Conservation (phyloP, 176 grass and related monocot species). For the Dendrocalamus sinicus region DNA sequence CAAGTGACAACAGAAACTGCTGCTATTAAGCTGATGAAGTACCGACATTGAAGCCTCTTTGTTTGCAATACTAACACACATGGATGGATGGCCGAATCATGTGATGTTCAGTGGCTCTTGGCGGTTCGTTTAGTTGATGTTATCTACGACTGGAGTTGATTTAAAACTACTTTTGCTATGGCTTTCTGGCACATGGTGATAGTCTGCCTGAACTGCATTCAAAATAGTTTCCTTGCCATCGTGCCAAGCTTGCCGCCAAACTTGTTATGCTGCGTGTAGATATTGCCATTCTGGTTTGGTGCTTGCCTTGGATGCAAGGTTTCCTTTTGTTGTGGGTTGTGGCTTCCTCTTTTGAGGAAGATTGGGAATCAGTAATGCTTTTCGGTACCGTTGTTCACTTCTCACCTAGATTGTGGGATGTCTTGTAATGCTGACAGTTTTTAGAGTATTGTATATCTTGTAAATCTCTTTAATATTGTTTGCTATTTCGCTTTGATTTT, state of each 20-base stretch:
- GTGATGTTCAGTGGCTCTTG: constrained; percentile 3
- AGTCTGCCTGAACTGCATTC: constrained; percentile 35
- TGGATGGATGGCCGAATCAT: constrained; percentile 33
- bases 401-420: constrained; percentile 1
- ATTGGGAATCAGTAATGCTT: not conserved
- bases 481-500: not conserved
- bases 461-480: not conserved
- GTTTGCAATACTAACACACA: constrained; percentile 18
- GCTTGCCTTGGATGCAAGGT: constrained; percentile 8
- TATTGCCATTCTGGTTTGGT: constrained; percentile 17
- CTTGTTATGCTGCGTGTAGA: not conserved
- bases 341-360: constrained; percentile 8
- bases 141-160: not conserved
- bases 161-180: constrained; percentile 5
- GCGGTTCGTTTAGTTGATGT: not conserved
- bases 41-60: not conserved
- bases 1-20: not conserved
- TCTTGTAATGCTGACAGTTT: constrained; percentile 36
- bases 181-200: constrained; percentile 2
- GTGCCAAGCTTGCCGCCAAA: not conserved
- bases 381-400: not conserved
- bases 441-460: not conserved
- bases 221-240: constrained; percentile 2
- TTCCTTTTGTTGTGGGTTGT: not conserved
- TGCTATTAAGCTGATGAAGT: constrained; percentile 31